Evolutionary conservation across 371 early-diverging fungal genomes (phyloP).

Genomic region (Haplosporangium sp.): DNA sequence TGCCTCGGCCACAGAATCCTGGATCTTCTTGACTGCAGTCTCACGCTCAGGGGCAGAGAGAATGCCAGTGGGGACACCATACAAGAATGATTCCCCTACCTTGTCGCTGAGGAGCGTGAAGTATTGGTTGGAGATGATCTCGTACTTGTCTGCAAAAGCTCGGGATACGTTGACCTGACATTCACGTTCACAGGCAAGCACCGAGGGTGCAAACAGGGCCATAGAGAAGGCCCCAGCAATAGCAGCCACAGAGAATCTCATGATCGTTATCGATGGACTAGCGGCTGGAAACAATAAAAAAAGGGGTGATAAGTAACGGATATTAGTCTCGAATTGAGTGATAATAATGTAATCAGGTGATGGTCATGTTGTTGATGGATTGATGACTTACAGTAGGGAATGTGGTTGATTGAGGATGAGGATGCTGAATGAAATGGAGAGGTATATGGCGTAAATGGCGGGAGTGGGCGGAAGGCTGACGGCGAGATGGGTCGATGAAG

Average conservation of each 20-base stretch:
- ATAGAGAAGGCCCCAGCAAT: slow-evolving; percentile 35
- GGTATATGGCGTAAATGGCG: no score
- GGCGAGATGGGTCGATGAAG: no score
- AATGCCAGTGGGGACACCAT: slow-evolving; percentile 31
- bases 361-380: not conserved
- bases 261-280: slow-evolving; percentile 1
- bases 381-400: not conserved
- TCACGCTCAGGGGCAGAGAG: slow-evolving; percentile 7
- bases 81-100: slow-evolving; percentile 42
- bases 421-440: no score
- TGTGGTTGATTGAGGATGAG: no score
- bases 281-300: not conserved
- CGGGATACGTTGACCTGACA: slow-evolving; percentile 65
- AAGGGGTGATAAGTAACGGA: not conserved
- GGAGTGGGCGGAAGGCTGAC: no score
- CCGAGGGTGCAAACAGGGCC: slow-evolving; percentile 42
- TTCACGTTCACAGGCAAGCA: slow-evolving; percentile 66
- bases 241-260: slow-evolving; percentile 43
- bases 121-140: slow-evolving; percentile 36
- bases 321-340: not conserved
- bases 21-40: slow-evolving; percentile 15
- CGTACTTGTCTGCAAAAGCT: slow-evolving; percentile 66
- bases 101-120: slow-evolving; percentile 38
- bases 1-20: slow-evolving; percentile 21
- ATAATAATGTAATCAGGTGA: not conserved